Conservation (phyloP, 1,139 yeast genomes). For the Lodderomyces orthopsilosis region DNA sequence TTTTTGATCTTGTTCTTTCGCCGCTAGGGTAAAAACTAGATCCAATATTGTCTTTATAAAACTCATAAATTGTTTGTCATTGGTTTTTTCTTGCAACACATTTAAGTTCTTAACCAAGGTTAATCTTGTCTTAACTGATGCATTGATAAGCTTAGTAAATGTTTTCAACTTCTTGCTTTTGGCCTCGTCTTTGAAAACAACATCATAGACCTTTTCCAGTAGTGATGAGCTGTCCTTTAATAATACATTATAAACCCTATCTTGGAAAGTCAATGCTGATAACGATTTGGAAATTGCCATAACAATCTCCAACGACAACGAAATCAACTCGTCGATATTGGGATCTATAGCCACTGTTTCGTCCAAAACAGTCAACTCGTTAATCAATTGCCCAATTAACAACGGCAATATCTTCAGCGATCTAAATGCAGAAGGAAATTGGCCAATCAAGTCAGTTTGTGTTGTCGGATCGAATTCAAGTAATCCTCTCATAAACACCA, state of each 20-base stretch:
- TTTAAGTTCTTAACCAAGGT: slow-evolving; percentile 55
- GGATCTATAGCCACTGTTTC: slow-evolving; percentile 16
- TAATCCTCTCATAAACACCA: slow-evolving; percentile 66
- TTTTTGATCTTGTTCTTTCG: slow-evolving; percentile 24
- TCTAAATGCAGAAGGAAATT: slow-evolving; percentile 68
- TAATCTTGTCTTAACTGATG: slow-evolving; percentile 36
- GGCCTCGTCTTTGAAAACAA: slow-evolving; percentile 27
- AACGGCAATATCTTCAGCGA: slow-evolving; percentile 76
- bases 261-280: slow-evolving; percentile 77
- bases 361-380: slow-evolving; percentile 29
- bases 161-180: slow-evolving; percentile 33
- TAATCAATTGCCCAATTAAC: slow-evolving; percentile 44
- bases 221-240: slow-evolving; percentile 47
- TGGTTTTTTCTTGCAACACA: slow-evolving; percentile 51
- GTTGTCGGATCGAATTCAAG: slow-evolving; percentile 23
- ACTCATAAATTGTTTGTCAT: slow-evolving; percentile 41
- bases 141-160: slow-evolving; percentile 39
- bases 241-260: slow-evolving; percentile 49
- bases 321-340: slow-evolving; percentile 40
- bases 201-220: slow-evolving; percentile 59
- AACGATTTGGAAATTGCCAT: slow-evolving; percentile 63
- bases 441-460: slow-evolving; percentile 44
- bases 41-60: slow-evolving; percentile 30
- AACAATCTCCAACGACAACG: slow-evolving; percentile 55
- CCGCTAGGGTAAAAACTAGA: slow-evolving; percentile 29